These are phyloP conservation scores for Phanerochaete sordida DNA, from an alignment of 768 basidiomycete genomes.

Conservation along the genomic window DNA sequence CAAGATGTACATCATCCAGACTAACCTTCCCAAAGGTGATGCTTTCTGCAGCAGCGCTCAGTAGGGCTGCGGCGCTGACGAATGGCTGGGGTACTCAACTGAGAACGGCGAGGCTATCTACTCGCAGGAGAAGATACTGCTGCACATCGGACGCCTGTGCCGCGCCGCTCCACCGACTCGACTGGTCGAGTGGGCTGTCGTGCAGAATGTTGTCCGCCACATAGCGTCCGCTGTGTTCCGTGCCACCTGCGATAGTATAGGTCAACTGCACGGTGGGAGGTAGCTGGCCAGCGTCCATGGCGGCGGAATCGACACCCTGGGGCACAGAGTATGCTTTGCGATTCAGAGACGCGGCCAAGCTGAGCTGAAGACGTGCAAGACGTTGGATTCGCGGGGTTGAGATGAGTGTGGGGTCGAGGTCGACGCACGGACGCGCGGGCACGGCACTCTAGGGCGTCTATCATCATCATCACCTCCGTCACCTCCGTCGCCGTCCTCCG, in stretches of 20 bases:
- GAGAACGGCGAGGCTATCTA: conserved; percentile 58
- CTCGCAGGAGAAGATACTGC: conserved; percentile 69
- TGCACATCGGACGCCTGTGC: conserved; percentile 50
- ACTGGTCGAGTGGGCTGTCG: conserved; percentile 59
- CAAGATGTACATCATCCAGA: background rate
- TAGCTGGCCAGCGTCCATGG: background rate
- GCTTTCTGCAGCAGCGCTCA: conserved; percentile 40
- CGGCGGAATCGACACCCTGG: background rate
- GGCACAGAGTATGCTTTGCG: background rate
- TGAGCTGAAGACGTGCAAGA: background rate
- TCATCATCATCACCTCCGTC: background rate
- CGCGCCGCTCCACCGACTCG: conserved; percentile 75
- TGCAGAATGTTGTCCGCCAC: conserved; percentile 64
- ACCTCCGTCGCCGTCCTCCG: background rate
- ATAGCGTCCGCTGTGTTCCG: conserved; percentile 72
- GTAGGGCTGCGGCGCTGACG: conserved; percentile 8
- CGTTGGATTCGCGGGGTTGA: background rate
- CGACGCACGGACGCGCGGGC: background rate
- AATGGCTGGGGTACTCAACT: conserved; percentile 47
- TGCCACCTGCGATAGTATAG: conserved; percentile 58
- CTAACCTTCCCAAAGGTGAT: conserved; percentile 81
- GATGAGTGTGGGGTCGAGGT: background rate
- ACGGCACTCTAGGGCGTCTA: background rate
- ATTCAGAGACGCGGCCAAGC: background rate
- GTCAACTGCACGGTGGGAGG: conserved; percentile 23